phyloP scores from a whole-genome alignment of 352 stramenopile genomes.

The Phytophthora constricta region DNA sequence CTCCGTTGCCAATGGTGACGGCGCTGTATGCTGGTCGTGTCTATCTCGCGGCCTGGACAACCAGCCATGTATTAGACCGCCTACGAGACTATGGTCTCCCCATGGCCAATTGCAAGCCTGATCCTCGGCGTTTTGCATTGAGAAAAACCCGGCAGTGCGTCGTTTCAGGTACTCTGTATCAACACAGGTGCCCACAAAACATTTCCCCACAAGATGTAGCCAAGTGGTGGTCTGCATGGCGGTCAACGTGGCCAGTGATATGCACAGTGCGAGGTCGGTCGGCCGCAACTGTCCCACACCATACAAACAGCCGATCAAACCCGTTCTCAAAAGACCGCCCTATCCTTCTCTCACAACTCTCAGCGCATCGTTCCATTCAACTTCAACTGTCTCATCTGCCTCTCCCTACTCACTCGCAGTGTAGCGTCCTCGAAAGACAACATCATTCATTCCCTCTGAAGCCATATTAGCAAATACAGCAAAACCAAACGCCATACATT shows the following conservation, averaged over 20 bases:
- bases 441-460: background rate
- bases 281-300: background rate
- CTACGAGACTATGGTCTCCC: background rate
- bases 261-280: background rate
- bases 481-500: background rate
- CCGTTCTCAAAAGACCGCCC: background rate
- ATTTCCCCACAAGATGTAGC: too few species aligned
- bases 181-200: too few species aligned
- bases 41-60: background rate
- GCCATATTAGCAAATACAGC: background rate
- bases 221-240: too few species aligned
- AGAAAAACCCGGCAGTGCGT: too few species aligned
- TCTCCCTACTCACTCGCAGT: background rate
- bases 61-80: background rate
- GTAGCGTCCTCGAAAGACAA: background rate
- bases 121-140: too few species aligned
- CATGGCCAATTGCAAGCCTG: too few species aligned
- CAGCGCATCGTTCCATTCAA: background rate
- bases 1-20: background rate
- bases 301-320: background rate
- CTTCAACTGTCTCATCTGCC: slow-evolving; percentile 4
- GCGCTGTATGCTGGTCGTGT: background rate
- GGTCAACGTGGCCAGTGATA: background rate
- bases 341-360: background rate
- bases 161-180: too few species aligned